phyloP scores from a whole-genome alignment of 257 asterid species.

The Galeopsis tetrahit region DNA sequence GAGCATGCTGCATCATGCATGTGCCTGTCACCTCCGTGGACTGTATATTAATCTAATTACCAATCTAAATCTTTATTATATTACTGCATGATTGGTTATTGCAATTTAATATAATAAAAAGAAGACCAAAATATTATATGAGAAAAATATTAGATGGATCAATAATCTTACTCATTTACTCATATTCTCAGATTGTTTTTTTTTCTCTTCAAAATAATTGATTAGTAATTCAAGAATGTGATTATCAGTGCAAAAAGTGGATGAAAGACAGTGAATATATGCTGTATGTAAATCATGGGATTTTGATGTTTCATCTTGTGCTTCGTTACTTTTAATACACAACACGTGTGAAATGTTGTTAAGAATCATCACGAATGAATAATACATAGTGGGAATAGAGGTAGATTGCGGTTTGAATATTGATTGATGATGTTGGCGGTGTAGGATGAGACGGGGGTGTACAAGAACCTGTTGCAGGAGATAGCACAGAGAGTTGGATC shows the following conservation, averaged over 20 bases:
- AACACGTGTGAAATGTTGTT: background rate
- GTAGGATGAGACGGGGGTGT: conserved; percentile 88
- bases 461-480: conserved; percentile 79
- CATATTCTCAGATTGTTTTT: background rate
- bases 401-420: background rate
- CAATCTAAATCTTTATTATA: background rate
- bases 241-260: background rate
- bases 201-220: background rate
- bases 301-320: background rate
- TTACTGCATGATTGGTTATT: conserved; percentile 11
- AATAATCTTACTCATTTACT: background rate
- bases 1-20: conserved; percentile 42
- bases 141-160: background rate
- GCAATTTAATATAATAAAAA: background rate
- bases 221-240: background rate
- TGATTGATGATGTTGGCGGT: background rate
- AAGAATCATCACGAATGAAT: too few relatives aligned
- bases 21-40: conserved; percentile 42
- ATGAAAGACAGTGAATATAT: background rate
- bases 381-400: too few relatives aligned
- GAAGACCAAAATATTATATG: background rate
- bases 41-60: background rate
- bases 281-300: background rate
- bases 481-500: conserved; percentile 86
- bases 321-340: too few relatives aligned